Evolutionary conservation across 2,329 filamentous ascomycete genomes (phyloP), one percentile per base, ranked within the genome.

Genomic region (Pestalotiopsis sp.): DNA sequence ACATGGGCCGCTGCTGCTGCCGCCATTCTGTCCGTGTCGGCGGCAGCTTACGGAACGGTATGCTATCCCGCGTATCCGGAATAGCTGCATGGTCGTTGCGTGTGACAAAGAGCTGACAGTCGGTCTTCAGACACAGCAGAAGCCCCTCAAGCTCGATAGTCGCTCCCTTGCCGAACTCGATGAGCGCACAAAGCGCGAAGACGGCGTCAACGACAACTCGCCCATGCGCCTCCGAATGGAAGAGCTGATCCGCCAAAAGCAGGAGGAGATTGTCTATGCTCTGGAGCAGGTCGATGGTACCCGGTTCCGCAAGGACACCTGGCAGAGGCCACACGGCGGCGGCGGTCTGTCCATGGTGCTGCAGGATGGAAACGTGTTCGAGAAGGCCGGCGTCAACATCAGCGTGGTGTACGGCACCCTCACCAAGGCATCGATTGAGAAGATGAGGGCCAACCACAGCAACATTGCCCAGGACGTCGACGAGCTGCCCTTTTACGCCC

Each of bases 211-310:
- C 61, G 86, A 90, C 67, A 85, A 90, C 74, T 98, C 95, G 14
- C 94, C 96, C 1, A 98, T 99, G 95, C 94, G 96, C 66, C 86
- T 99, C 68, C 93, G 95, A 71, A 98, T 99, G 96, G 96, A 99
- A 81, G 89, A 93, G 75, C 92, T 98, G 78, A 97, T 98, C 80
- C 96, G 96, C 79, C 89, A 94, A 74, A 93, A 98, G 75, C 96
- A 99, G 77, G 88, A 93, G 74, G 88, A 91, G 70, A 99, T 99
- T 68, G 92, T 98, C 35, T 84, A 88, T 67, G 94, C 91, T 67
- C 87, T 99, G 24, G 92, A 97, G 78, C 87, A 89, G 73, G 85
- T 98, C 57, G 96, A 98, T 76, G 94, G 94, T 68, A 89, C 88
- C 71, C 87, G 89, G 72, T 99, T 99, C 83, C 87, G 88, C 68